Conservation (phyloP, 805 yeast species). For the Zygoascus biomembranicola region DNA sequence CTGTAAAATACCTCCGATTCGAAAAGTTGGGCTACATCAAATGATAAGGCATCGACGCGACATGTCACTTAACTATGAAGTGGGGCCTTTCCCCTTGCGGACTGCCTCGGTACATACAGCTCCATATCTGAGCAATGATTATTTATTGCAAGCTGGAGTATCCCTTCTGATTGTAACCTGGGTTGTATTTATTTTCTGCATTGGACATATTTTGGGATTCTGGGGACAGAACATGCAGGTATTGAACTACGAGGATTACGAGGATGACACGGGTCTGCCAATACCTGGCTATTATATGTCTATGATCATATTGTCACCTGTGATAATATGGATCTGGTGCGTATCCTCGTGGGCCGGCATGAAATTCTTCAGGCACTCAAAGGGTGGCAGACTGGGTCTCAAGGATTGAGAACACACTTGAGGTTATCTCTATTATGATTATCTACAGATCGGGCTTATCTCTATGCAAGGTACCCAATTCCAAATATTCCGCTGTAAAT, state of each 20-base stretch:
- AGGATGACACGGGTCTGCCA: conserved; percentile 31
- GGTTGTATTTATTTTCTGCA: conserved; percentile 7
- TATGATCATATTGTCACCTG: conserved; percentile 28
- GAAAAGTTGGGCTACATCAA: not conserved
- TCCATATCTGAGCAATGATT: not conserved
- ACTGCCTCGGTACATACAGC: not conserved
- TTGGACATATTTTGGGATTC: conserved; percentile 11
- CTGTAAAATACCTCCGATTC: not conserved
- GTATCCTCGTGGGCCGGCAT: conserved; percentile 69
- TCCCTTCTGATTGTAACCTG: conserved; percentile 11
- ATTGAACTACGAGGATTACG: conserved; percentile 12
- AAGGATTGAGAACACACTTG: not conserved
- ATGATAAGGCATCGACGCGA: not conserved
- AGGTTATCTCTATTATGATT: not conserved
- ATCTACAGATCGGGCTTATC: not conserved
- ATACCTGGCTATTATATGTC: conserved; percentile 32
- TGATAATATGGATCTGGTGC: conserved; percentile 59
- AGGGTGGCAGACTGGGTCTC: conserved; percentile 38
- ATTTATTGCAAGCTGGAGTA: not conserved
- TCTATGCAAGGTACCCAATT: conserved; percentile 7
- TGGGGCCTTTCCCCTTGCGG: not conserved
- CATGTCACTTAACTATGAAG: not conserved
- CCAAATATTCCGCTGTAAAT: conserved; percentile 31
- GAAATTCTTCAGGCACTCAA: conserved; percentile 73
- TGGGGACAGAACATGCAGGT: not conserved